A percentile compares a stretch with the other conserved stretches of the same genome.
Evolutionary conservation across 768 basidiomycete species (phyloP).

Genomic region (Tulasnella sp.): DNA sequence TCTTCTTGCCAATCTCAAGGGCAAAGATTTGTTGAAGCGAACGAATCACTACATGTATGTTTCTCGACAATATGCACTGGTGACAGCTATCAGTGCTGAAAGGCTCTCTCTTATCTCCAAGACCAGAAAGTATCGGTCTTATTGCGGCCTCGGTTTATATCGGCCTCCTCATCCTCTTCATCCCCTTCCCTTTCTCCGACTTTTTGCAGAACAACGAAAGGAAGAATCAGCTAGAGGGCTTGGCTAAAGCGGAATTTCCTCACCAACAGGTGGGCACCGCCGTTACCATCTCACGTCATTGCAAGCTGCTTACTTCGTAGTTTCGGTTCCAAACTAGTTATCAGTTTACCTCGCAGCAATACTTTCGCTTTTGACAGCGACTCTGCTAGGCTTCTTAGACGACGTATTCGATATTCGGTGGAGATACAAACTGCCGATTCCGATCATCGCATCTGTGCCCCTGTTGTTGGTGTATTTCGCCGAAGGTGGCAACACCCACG

Average conservation of each 20-base stretch:
- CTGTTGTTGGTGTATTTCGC: slow-evolving; percentile 94
- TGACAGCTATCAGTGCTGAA: neutral
- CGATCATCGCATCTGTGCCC: slow-evolving; percentile 89
- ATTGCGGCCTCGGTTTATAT: slow-evolving; percentile 86
- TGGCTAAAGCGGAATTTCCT: slow-evolving; percentile 56
- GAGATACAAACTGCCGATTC: slow-evolving; percentile 95
- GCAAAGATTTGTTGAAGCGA: slow-evolving; percentile 76
- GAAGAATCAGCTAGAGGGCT: slow-evolving; percentile 39
- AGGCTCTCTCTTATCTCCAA: slow-evolving; percentile 26
- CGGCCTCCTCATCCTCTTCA: slow-evolving; percentile 75
- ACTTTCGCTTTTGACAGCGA: slow-evolving; percentile 84
- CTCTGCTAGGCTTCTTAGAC: slow-evolving; percentile 89
- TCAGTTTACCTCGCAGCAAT: slow-evolving; percentile 87
- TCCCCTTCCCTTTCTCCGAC: slow-evolving; percentile 87
- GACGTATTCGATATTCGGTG: slow-evolving; percentile 98
- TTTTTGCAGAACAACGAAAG: slow-evolving; percentile 18
- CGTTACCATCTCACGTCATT: neutral
- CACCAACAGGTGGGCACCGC: slow-evolving; percentile 42
- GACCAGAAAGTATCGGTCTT: slow-evolving; percentile 89
- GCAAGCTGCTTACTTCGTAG: neutral
- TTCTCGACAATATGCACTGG: neutral
- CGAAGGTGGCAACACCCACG: slow-evolving; percentile 82
- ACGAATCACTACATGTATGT: slow-evolving; percentile 60
- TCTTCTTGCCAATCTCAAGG: slow-evolving; percentile 67
- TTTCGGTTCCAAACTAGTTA: slow-evolving; percentile 38